A percentile compares a stretch with the other conserved stretches of the same genome.
phyloP scores from a whole-genome alignment of 495 filamentous ascomycete genomes.

The Parathielavia hyrcaniae region DNA sequence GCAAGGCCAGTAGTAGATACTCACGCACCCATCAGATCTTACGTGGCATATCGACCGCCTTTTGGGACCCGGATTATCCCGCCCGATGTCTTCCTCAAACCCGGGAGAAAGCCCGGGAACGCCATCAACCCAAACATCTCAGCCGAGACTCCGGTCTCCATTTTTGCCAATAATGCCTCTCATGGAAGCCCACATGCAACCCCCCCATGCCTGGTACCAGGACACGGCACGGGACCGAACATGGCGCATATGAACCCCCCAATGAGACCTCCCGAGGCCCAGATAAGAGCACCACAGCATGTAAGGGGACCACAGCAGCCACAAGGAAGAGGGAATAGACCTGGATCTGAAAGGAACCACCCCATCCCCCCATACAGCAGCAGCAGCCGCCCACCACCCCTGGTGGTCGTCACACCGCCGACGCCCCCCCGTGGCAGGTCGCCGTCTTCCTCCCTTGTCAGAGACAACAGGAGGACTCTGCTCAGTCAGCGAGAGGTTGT shows the following conservation, averaged over 20 bases:
- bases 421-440: neutral
- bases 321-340: too few species aligned
- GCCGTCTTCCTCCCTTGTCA: too few species aligned
- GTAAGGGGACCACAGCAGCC: neutral
- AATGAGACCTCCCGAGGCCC: neutral
- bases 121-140: neutral
- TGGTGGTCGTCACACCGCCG: neutral
- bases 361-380: neutral
- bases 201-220: neutral
- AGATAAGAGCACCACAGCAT: neutral
- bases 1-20: neutral
- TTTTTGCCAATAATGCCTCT: neutral
- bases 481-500: conserved; percentile 2
- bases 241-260: neutral
- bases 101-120: neutral
- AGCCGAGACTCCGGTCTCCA: neutral
- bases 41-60: neutral
- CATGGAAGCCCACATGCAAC: neutral
- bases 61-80: too few species aligned
- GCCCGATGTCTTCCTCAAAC: too few species aligned
- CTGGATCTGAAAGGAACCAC: too few species aligned
- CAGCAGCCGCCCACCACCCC: too few species aligned
- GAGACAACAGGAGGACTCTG: conserved; percentile 7
- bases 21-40: neutral
- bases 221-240: neutral